These are phyloP conservation scores for Ustilago loliicola DNA, from an alignment of 1,284 basidiomycete species.

Conservation along the genomic window DNA sequence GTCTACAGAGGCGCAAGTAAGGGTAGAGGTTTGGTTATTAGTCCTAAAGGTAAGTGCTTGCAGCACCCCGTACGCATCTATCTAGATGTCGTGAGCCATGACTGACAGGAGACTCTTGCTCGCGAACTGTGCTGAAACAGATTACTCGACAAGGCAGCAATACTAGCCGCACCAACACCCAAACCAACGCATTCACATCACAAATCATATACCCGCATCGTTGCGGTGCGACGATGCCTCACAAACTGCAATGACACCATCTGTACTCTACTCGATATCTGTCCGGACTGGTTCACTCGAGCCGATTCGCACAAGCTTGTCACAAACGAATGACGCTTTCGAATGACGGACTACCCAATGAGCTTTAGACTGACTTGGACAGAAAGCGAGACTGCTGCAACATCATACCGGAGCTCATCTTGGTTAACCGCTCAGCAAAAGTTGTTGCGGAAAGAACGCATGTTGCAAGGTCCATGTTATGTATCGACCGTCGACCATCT, in stretches of 20 bases:
- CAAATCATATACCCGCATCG: slow-evolving; percentile 22
- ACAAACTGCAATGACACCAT: background rate
- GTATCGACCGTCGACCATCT: no score
- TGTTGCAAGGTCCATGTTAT: no score
- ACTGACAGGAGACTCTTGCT: background rate
- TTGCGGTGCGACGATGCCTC: background rate
- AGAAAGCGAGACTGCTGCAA: no score
- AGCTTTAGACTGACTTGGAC: no score
- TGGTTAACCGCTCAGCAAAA: no score
- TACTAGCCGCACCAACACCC: slow-evolving; percentile 30
- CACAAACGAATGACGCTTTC: no score
- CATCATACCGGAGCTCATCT: no score
- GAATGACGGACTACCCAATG: no score
- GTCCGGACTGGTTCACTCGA: no score
- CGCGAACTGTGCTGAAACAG: slow-evolving; percentile 15
- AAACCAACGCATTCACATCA: background rate
- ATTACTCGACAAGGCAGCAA: slow-evolving; percentile 63
- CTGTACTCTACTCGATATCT: slow-evolving; percentile 1
- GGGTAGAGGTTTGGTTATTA: slow-evolving; percentile 96
- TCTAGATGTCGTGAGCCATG: background rate
- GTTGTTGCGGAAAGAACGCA: no score
- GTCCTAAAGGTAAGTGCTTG: slow-evolving; percentile 83
- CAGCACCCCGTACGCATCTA: background rate
- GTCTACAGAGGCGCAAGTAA: slow-evolving; percentile 98
- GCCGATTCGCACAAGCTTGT: no score